phyloP scores from a whole-genome alignment of 164 flowering plant genomes.

The Aristolochia californica region DNA sequence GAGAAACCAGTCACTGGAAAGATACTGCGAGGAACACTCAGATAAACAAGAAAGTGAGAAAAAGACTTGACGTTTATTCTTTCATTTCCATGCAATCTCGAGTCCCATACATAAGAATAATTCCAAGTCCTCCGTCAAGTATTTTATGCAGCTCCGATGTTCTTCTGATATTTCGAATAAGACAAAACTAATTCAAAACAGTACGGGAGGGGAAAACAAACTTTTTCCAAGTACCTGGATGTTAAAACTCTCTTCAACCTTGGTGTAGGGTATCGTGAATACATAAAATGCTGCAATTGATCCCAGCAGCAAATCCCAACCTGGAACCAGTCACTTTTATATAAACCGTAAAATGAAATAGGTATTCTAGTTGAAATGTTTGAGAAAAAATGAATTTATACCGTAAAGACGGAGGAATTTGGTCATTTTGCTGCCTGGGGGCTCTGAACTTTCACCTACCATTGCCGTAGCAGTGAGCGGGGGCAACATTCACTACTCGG shows the following conservation, averaged over 20 bases:
- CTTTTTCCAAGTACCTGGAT: constrained; percentile 48
- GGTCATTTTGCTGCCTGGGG: constrained; percentile 7
- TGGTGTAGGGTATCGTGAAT: constrained; percentile 78
- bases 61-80: too few species aligned
- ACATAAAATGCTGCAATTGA: constrained; percentile 75
- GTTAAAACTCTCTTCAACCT: constrained; percentile 98
- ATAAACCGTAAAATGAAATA: background rate
- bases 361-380: background rate
- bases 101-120: too few species aligned
- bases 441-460: constrained; percentile 13
- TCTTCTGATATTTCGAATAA: too few species aligned
- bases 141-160: too few species aligned
- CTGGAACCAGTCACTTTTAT: constrained; percentile 14
- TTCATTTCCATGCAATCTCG: too few species aligned
- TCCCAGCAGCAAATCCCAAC: constrained; percentile 80
- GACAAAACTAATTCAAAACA: too few species aligned
- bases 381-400: background rate
- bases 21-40: too few species aligned
- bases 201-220: too few species aligned
- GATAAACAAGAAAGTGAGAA: too few species aligned
- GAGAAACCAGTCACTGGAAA: too few species aligned
- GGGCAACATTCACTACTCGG: background rate
- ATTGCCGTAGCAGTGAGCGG: constrained; percentile 2
- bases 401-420: constrained; percentile 21
- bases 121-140: too few species aligned